Evolutionary conservation across 2,329 filamentous ascomycete genomes (phyloP).

Genomic region (Alternaria alternata): DNA sequence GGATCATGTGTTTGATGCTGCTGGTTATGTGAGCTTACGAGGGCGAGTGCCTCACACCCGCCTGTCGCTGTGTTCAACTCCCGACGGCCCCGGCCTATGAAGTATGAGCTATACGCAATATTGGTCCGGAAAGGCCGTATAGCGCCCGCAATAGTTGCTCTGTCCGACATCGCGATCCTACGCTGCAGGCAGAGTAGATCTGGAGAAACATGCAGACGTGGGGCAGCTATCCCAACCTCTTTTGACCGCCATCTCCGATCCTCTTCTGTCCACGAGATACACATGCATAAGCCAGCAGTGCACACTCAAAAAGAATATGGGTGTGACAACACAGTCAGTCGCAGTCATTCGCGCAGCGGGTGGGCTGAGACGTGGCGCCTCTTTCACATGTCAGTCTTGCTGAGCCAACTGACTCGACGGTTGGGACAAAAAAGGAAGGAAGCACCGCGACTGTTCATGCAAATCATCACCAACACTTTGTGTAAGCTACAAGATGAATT

Average conservation of each 20-base stretch:
- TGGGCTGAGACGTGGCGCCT: conserved; percentile 6
- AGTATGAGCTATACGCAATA: neutral
- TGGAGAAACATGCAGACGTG: conserved; percentile 21
- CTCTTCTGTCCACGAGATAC: conserved; percentile 24
- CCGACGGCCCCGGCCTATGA: neutral
- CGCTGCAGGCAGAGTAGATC: conserved; percentile 9
- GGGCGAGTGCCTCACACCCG: neutral
- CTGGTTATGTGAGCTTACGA: neutral
- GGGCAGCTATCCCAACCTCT: conserved; percentile 15
- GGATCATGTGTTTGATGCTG: neutral
- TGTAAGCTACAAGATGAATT: neutral
- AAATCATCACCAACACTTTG: neutral
- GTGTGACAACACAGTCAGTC: conserved; percentile 2
- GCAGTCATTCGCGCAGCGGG: conserved; percentile 2
- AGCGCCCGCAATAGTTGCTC: neutral
- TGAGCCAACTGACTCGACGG: neutral
- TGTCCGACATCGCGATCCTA: conserved; percentile 8
- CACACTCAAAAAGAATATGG: conserved; percentile 6
- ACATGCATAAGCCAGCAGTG: conserved; percentile 18
- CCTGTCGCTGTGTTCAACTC: neutral
- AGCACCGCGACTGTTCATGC: neutral
- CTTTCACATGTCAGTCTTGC: conserved; percentile 16
- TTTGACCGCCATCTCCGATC: conserved; percentile 11
- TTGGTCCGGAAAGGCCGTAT: neutral
- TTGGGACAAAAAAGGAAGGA: conserved; percentile 3